Evolutionary conservation across 192 early-diverging fungal species (phyloP).

Genomic region (Entomortierella lignicola): DNA sequence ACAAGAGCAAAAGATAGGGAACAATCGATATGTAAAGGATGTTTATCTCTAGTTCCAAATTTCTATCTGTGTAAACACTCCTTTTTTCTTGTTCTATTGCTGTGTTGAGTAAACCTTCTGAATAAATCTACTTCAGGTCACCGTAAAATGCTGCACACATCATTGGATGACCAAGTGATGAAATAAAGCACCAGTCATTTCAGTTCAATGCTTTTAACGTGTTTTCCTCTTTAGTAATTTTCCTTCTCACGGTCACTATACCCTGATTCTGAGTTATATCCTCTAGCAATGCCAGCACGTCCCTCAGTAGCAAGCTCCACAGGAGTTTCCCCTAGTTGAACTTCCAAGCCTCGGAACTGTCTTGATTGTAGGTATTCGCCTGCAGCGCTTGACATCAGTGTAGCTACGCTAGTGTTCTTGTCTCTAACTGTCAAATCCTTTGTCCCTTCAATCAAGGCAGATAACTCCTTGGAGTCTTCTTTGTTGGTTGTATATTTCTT

Average conservation of each 20-base stretch:
- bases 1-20: background rate
- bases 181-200: too few species aligned
- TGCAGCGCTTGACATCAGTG: conserved; percentile 68
- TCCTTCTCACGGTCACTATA: conserved; percentile 44
- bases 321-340: conserved; percentile 71
- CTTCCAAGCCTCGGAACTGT: conserved; percentile 85
- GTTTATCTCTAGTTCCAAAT: too few species aligned
- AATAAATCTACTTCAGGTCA: too few species aligned
- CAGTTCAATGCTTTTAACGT: too few species aligned
- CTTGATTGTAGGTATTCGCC: conserved; percentile 79
- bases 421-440: conserved; percentile 69
- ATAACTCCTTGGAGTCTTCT: conserved; percentile 43
- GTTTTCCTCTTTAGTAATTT: conserved; percentile 33
- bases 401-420: conserved; percentile 63
- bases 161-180: too few species aligned
- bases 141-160: too few species aligned
- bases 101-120: too few species aligned
- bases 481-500: conserved; percentile 58
- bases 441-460: conserved; percentile 31
- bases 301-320: conserved; percentile 76
- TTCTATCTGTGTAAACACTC: too few species aligned
- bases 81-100: too few species aligned
- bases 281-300: conserved; percentile 87
- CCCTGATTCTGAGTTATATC: conserved; percentile 63
- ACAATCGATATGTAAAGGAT: too few species aligned